Base-by-base conservation (phyloP, 306 rosid species). In the Lablab purpureus region DNA sequence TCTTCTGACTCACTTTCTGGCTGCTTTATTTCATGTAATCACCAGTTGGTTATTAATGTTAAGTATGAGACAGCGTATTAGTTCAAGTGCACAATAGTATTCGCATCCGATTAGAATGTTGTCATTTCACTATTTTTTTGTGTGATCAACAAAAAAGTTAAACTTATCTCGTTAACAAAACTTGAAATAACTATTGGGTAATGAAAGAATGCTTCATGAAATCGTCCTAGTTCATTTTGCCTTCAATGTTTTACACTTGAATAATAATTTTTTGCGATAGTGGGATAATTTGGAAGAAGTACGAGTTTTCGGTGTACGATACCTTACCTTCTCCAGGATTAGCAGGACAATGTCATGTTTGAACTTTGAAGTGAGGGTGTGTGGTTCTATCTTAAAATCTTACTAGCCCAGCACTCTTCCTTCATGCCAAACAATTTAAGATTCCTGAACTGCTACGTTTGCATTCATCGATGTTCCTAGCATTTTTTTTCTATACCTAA, bases 41-140 rank as follows among this genome's bases (percentile, higher is more conserved):
- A 62, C 18, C 21, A 4, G 15, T 43, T 40, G 67, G 81, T 64
- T 71, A 19, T 58, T 75, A 50, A 68, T 67, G 81, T 75, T 74
- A 75, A 76, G 28, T 19, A 46, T 17, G 81, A 56, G 81, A 62
- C 60, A 41, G 51, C 64, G 18, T 34, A 15, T 23, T 63, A 58
- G 55, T 21, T 0, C 12, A 5, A 10, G 51, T 3, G 27, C 28
- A 37, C 41, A 27, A 9, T 65, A 30, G 19, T 4, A 27, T 59
- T 59, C 7, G 1, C 5, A 19, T 36, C 28, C 1, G 36, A 27
- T 12, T 37, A 18, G n/a, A 18, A 34, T 30, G 7, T 17, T 67
- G 21, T 21, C 54, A 41, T 41, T 19, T 67, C 12, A 13, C 17
- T 2, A 12, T 18, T 22, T 6, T 6, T 41, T 40, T 23, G 45